Conservation (phyloP, 2,329 filamentous ascomycete species). For the Nigrospora osmanthi region DNA sequence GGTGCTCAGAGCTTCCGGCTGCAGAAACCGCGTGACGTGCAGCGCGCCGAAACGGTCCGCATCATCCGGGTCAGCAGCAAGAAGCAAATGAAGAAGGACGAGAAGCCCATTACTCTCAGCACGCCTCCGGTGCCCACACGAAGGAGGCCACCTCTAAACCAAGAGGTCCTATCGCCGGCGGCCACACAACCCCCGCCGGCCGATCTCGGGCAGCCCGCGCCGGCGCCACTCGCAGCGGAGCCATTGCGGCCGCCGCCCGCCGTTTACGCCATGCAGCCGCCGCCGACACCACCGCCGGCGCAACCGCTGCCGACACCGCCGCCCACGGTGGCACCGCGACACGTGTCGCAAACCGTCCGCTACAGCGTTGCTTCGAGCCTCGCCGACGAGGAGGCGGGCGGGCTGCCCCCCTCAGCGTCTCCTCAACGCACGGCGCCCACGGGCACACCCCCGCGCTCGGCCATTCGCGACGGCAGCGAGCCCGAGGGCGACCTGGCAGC, state of each 20-base stretch:
- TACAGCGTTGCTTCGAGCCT: no score
- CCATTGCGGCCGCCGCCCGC: not conserved
- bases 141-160: not conserved
- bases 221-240: not conserved
- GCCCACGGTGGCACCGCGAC: no score
- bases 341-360: no score
- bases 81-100: constrained; percentile 6
- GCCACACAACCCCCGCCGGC: not conserved
- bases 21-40: constrained; percentile 16
- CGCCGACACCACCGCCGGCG: not conserved
- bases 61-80: constrained; percentile 19
- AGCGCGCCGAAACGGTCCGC: constrained; percentile 17
- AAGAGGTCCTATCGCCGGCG: constrained; percentile 2
- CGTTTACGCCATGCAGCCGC: not conserved
- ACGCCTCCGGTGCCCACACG: not conserved
- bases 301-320: not conserved
- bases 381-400: no score
- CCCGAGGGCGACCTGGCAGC: constrained; percentile 1
- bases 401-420: no score
- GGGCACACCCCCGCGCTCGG: no score
- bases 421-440: no score
- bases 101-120: not conserved
- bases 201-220: not conserved
- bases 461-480: no score
- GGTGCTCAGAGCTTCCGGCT: constrained; percentile 15